Conservation (phyloP, 2,329 filamentous ascomycete genomes). For the Thelonectria olida region DNA sequence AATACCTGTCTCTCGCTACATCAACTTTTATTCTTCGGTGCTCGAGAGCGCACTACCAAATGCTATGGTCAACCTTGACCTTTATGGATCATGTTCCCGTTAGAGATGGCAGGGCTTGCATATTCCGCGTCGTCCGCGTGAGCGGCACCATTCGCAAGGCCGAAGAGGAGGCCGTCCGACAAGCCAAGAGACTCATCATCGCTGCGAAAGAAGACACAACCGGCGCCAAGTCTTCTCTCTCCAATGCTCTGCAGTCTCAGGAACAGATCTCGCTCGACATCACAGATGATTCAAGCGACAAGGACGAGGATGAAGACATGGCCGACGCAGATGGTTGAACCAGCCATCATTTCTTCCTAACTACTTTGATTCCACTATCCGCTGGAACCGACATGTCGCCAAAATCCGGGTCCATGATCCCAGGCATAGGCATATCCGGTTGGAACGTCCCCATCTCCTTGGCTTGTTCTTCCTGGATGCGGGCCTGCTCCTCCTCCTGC, state of each 20-base stretch:
- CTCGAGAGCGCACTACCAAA: conserved; percentile 81
- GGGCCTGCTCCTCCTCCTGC: conserved; percentile 79
- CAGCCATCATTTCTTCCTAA: conserved; percentile 68
- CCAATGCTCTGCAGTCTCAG: conserved; percentile 30
- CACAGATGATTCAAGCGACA: conserved; percentile 55
- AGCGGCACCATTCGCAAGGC: conserved; percentile 93
- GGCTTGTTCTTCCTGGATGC: conserved; percentile 50
- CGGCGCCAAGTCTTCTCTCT: conserved; percentile 29
- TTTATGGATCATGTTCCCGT: conserved; percentile 77
- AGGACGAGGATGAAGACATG: conserved; percentile 57
- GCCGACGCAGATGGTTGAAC: conserved; percentile 55
- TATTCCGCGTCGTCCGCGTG: conserved; percentile 85
- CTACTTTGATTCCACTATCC: conserved; percentile 76
- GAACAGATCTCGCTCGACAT: conserved; percentile 54
- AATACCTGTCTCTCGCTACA: conserved; percentile 92
- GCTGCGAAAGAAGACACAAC: conserved; percentile 62
- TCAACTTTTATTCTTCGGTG: conserved; percentile 92
- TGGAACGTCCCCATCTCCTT: conserved; percentile 47
- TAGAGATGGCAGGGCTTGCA: conserved; percentile 70
- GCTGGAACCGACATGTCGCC: conserved; percentile 61
- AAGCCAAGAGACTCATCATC: conserved; percentile 77
- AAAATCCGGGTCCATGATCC: conserved; percentile 56
- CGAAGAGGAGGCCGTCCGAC: conserved; percentile 86
- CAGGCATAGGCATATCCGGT: conserved; percentile 31
- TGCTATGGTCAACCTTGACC: conserved; percentile 90